Evolutionary conservation across 2,329 filamentous ascomycete genomes (phyloP), one percentile per base, ranked within the genome.

Genomic region (Cyclaneusma minus): DNA sequence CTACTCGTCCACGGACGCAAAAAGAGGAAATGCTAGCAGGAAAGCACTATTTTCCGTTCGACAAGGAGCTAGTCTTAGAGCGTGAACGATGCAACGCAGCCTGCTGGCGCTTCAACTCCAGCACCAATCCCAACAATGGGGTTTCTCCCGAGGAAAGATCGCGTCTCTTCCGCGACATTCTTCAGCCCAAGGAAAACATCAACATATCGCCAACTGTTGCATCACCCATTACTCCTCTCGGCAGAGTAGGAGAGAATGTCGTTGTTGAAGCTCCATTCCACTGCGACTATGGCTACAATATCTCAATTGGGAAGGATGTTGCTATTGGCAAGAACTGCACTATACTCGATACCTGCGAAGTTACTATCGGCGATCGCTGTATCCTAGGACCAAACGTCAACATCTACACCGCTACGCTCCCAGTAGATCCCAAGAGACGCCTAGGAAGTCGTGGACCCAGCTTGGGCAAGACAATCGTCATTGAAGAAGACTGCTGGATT

Each of bases 261-360:
- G 62, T 75, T 21, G 78, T 98, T 14, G 83, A 93, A 43, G 72
- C 80, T 3, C 87, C 87, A 0, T 95, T 98, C 49, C 74, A 65
- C 24, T 94, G 87, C 48, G 84, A 94, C 43, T 94, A 94, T 44
- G 89, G 89, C 1, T 95, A 93, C 55, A 95, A 98, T 49, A 78
- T 95, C 41, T 67, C 68, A 24, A 79, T 98, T 38, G 85, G 81
- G 8, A 76, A 85, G 39, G 75, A 89, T 36, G 82, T 91, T 3
- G 68, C 75, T 29, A 79, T 98, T 38, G 81, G 78, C 11, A 68
- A 80, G 29, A 79, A 82, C 42, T 94, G 85, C 50, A 75, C 73
- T 14, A 76, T 95, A 44, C 70, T 85, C 29, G 89, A 98, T 47
- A 75, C 84, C n/a, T 79, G 75, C 46, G 64, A 74, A 35, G 78